Percentiles rank a stretch among this genome's conserved stretches.
Evolutionary conservation across 169 alveolate genomes (phyloP).

Genomic region (Babesia caballi): DNA sequence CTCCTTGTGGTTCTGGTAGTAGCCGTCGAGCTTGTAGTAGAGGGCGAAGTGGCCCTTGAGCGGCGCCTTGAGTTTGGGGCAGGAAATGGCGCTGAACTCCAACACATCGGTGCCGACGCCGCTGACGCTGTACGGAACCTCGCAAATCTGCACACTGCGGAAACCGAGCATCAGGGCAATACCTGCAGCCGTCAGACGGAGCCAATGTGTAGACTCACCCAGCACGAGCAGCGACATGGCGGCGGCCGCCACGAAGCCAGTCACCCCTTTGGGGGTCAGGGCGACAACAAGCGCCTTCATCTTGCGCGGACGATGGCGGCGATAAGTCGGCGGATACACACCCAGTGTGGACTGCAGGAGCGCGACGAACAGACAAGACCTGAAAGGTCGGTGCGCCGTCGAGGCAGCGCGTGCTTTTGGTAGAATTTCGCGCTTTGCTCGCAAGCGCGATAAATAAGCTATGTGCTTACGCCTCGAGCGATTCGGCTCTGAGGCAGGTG

Average conservation of each 20-base stretch:
- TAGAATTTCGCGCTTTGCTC: too few relatives aligned
- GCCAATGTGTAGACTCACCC: not conserved
- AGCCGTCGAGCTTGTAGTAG: slow-evolving; percentile 69
- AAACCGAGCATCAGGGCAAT: slow-evolving; percentile 33
- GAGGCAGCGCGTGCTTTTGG: too few relatives aligned
- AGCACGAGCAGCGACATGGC: not conserved
- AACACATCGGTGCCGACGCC: not conserved
- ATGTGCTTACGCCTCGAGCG: too few relatives aligned
- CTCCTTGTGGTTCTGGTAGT: slow-evolving; percentile 73
- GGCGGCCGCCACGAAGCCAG: not conserved
- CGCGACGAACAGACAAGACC: too few relatives aligned
- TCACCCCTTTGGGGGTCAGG: slow-evolving; percentile 17
- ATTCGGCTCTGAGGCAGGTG: too few relatives aligned
- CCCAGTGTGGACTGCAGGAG: too few relatives aligned
- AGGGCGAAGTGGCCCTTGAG: slow-evolving; percentile 42
- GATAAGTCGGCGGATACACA: too few relatives aligned
- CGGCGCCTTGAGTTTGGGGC: slow-evolving; percentile 51
- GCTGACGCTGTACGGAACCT: slow-evolving; percentile 28
- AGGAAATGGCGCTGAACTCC: slow-evolving; percentile 27
- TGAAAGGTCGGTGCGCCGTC: too few relatives aligned
- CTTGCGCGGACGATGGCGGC: not conserved
- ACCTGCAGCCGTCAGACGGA: slow-evolving; percentile 26
- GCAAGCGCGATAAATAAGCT: too few relatives aligned
- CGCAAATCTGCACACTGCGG: slow-evolving; percentile 48
- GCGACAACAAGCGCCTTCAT: slow-evolving; percentile 8